Evolutionary conservation across 2,329 filamentous ascomycete genomes (phyloP).

Genomic region (Fusarium sp.): DNA sequence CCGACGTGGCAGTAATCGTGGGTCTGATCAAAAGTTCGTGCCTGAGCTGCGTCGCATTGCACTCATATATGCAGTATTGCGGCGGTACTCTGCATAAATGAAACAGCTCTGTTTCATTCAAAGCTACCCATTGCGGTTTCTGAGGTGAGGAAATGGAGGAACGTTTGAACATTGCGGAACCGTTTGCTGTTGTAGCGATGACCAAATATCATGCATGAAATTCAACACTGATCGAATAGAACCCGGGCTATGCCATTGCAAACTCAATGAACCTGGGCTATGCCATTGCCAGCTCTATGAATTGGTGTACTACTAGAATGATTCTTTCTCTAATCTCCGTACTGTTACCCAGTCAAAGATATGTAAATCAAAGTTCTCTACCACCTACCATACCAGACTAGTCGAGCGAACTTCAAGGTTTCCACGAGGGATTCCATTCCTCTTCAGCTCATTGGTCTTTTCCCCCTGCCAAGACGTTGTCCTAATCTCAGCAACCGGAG

Average conservation of each 20-base stretch:
- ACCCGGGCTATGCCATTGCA: not conserved
- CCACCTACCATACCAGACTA: not conserved
- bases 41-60: not conserved
- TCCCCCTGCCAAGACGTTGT: not conserved
- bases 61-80: constrained; percentile 2
- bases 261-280: not conserved
- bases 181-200: not conserved
- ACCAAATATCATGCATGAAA: not conserved
- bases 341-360: not conserved
- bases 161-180: not conserved
- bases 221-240: not conserved
- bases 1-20: not conserved
- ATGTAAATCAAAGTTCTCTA: not conserved
- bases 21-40: not conserved
- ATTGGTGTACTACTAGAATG: too few relatives aligned
- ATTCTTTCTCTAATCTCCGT: not conserved
- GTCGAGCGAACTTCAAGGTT: not conserved
- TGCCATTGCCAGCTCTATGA: too few relatives aligned
- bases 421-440: not conserved
- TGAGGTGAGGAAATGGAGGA: too few relatives aligned
- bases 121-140: not conserved
- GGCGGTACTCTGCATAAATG: constrained; percentile 5
- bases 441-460: not conserved
- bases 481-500: not conserved
- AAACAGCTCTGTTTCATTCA: constrained; percentile 7